Evolutionary conservation across 768 basidiomycete species (phyloP), one percentile per base, ranked within the genome.

Genomic region (Chalciporus pseudorubinellus): DNA sequence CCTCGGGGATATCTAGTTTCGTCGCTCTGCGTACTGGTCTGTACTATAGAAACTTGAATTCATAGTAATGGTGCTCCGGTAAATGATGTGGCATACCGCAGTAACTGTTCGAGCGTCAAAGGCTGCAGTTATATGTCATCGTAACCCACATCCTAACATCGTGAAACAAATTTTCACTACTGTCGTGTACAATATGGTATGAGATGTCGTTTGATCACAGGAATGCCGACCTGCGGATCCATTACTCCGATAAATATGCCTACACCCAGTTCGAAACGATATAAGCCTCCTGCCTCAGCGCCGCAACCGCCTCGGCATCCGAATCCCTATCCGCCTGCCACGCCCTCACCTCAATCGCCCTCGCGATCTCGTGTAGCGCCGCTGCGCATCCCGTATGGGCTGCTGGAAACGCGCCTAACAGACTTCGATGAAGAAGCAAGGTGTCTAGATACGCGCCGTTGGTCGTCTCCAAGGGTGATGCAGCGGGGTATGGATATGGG

Each of bases 371-470:
- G 69, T 72, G 80, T 66, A 87, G 81, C 14, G 72, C 83, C 46
- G 75, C 71, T 44, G 84, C 81, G 72, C 88, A 90, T 28, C 80
- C 77, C 51, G 55, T 67, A 72, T 90, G 88, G 11, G 73, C 83
- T 48, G 74, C 71, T 18, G 88, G 87, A 61, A 74, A 83, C 10
- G 83, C 78, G 55, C 69, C 72, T 54, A 84, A 74, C 33, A 85
- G 79, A 64, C 85, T 82, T 63, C 88, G 86, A 71, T 91, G 88
- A 0, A 82, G 81, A 69, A 89, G 87, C 60, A 91, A 83, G 46
- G 79, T 76, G 62, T 91, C 88, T 68, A 91, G 79, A 62, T 89
- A 91, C 52, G 80, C 86, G 59, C 87, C 87, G 70, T 79, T 77
- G 42, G 84, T 85, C 49, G 84, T 88, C 59, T 69, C 67, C 52